Evolutionary conservation across 2,329 filamentous ascomycete genomes (phyloP), one percentile per base, ranked within the genome.

Genomic region (Pestalotiopsis fici): DNA sequence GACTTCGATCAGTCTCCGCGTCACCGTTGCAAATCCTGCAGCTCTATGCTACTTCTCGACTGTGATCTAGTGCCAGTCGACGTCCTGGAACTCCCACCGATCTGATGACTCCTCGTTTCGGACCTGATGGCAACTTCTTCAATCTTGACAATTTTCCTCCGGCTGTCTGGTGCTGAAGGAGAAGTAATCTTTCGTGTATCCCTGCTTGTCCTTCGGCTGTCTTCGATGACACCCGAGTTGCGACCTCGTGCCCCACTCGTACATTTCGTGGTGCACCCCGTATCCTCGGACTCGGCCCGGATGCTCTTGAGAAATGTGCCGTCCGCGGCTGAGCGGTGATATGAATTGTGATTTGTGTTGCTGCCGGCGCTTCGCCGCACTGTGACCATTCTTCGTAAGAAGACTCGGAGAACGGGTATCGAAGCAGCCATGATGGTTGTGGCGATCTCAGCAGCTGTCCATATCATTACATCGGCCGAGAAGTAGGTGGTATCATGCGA

Each of bases 341-440:
- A 63, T 23, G 35, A n/a, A 5, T 50, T 63, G 60, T 21, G 21
- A 37, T 23, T 9, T 1, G 7, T 12, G 39, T 23, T 23, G 21
- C 18, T 63, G 4, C 18, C 37, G 21, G 37, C 37, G 21, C 35
- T 15, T 3, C 7, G 43, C 3, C 43, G 43, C 4, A 43, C 39
- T 13, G 60, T 63, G 35, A 63, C 60, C 12, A 63, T 63, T 37
- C 37, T 63, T 11, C 64, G 64, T 11, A 66, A 21, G 39, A 65
- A 59, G 39, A 63, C 56, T 37, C 67, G 67, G 4, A 68, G 31
- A 12, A 65, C 61, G 23, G 67, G 67, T 12, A 79, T 74, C 18
- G 77, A 78, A 1, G 76, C 73, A 2, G 75, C 78, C 70, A 78
- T 76, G 57, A 80, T 79, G 15, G 78, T 79, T 12, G 78, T 76